Evolutionary conservation across 768 basidiomycete species (phyloP), one percentile per base, ranked within the genome.

Genomic region (Russula earlei): DNA sequence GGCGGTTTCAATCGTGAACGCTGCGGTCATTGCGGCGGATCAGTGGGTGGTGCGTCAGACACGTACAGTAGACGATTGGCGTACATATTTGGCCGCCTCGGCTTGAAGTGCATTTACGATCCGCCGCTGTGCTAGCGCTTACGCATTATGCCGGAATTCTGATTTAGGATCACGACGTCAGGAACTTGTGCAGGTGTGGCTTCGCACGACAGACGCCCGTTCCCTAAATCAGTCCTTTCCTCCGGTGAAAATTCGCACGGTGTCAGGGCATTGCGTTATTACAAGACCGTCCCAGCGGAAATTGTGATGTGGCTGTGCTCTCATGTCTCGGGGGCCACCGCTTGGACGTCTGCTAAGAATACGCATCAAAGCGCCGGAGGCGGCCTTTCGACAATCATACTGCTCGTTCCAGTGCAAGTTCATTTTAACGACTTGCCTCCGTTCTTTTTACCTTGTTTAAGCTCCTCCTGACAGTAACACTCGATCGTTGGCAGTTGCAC

Each of bases 291-390:
- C 17, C 41, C 24, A 45, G 43, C n/a, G 33, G 36, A 43, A 14
- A n/a, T n/a, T n/a, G n/a, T 19, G 50, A 47, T 57, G 57, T 58
- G 57, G 57, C 57, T 58, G 57, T 58, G 57, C 47, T 25, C 24
- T 53, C 29, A 10, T 27, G 25, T 41, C 15, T 29, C 19, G 15
- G 11, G 14, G 3, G 38, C 47, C 56, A 34, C 36, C 31, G 22
- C 12, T 45, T 34, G 49, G 15, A 40, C 9, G 29, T 24, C 27
- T 4, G 44, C n/a, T 27, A 17, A 19, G 9, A 7, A 7, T 7
- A 5, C n/a, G n/a, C 19, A 22, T 48, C 40, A 36, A 42, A 46
- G 38, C 45, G 51, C 33, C 37, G 44, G 45, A n/a, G 2, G 43
- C 43, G 10, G 36, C 44, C 20, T 31, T n/a, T 31, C 19, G 51